Base-by-base conservation (phyloP, 768 basidiomycete species). In the Phaffia australis region DNA sequence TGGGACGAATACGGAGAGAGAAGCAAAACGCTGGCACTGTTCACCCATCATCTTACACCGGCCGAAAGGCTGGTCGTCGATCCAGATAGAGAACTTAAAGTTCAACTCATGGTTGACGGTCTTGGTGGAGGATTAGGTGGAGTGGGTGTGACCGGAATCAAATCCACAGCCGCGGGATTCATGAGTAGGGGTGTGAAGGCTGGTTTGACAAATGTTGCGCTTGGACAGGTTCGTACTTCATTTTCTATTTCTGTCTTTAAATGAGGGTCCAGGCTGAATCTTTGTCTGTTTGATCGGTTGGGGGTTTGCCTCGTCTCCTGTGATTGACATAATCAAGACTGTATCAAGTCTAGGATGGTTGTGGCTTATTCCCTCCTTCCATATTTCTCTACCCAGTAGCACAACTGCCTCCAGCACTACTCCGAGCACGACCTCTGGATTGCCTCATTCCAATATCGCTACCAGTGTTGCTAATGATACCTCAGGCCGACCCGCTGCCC, bases 291-390 rank as follows among this genome's bases (percentile, higher is more conserved):
- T n/a, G n/a, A n/a, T n/a, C n/a, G n/a, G n/a, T n/a, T n/a, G n/a
- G n/a, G n/a, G n/a, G n/a, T 84, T 77, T 86, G 87, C 52, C 82
- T 84, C 79, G 86, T 85, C 70, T 69, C 67, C 72, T 46, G 70
- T 21, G 66, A 71, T 56, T 14, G 54, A 64, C 72, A 71, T 64
- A 68, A 71, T 49, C 35, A 72, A 75, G 67, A 68, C 71, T 19
- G 69, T 67, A 0, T 73, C 89, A 81, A 80, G 89, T 0, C 83
- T 92, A 74, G 85, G 87, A 42, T 92, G 89, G 89, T 73, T 85
- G 59, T 91, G 89, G 89, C 81, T 91, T 73, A 83, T 92, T 67
- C 89, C 89, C 0, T 80, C 84, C 0, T 91, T 91, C 77, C 87
- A 91, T 73, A 82, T 89, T 79, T 78, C 82, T 0, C 80, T 82